phyloP scores from a whole-genome alignment of 371 early-diverging fungal species.

The Rhizopus arrhizus region DNA sequence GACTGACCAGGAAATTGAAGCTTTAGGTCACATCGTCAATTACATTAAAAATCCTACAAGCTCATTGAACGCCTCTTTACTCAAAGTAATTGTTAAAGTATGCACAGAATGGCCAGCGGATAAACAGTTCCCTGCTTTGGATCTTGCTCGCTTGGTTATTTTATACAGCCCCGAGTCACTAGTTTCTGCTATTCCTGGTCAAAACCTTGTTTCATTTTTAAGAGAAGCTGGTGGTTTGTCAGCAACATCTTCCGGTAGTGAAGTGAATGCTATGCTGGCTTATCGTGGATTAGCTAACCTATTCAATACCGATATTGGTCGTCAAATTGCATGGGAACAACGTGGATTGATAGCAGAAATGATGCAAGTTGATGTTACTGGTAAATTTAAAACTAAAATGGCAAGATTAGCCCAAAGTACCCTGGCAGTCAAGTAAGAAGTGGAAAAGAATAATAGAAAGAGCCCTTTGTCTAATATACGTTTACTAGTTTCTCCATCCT shows the following conservation, averaged over 20 bases:
- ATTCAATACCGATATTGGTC: conserved; percentile 53
- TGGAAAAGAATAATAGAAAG: not conserved
- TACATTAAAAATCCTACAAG: conserved; percentile 45
- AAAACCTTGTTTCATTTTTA: conserved; percentile 37
- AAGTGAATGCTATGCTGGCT: conserved; percentile 73
- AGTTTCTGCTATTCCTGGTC: conserved; percentile 22
- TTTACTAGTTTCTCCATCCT: conserved; percentile 45
- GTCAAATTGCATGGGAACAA: conserved; percentile 43
- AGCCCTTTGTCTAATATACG: not conserved
- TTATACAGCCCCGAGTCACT: conserved; percentile 50
- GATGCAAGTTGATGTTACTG: conserved; percentile 34
- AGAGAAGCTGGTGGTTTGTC: conserved; percentile 29
- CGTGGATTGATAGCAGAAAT: conserved; percentile 20
- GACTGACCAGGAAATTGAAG: conserved; percentile 35
- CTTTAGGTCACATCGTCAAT: conserved; percentile 36
- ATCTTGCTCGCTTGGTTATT: conserved; percentile 75
- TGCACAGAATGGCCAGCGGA: conserved; percentile 62
- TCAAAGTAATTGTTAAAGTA: conserved; percentile 42
- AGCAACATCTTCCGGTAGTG: conserved; percentile 19
- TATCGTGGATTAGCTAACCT: conserved; percentile 66
- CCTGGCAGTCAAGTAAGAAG: conserved; percentile 43
- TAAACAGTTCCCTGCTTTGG: conserved; percentile 84
- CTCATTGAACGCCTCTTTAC: conserved; percentile 21
- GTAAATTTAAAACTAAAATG: conserved; percentile 31
- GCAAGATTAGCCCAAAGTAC: conserved; percentile 44